Evolutionary conservation across 495 filamentous ascomycete genomes (phyloP), one percentile per base, ranked within the genome.

Genomic region (Penicillium cinerascens): DNA sequence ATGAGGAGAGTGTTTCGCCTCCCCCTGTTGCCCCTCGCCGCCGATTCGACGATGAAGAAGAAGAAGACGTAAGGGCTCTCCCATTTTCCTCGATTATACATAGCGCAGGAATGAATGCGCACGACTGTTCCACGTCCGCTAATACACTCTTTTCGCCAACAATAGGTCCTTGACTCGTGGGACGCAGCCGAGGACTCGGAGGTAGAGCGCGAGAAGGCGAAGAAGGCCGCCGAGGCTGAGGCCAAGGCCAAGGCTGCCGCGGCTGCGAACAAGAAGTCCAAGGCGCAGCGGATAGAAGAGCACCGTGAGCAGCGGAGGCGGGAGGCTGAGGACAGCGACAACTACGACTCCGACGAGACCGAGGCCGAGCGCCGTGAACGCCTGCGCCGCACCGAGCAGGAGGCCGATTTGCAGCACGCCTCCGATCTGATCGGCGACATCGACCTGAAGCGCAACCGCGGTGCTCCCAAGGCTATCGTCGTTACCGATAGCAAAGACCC

Each of bases 101-200:
- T 38, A 16, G 35, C 46, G 47, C 47, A 49, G 15, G 13, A 2
- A 3, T 18, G 4, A 16, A 49, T 23, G 11, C 15, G 25, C 39
- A 25, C 25, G 17, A 2, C 21, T 17, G 11, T 17, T 6, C 6
- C 1, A 39, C 16, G 17, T 20, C 13, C 13, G 42, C 52, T 59
- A 42, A 63, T 20, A 33, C 48, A 53, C 45, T 47, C 52, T 49
- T 18, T 42, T 54, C 53, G 29, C 47, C 25, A 49, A 16, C 7
- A 44, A 20, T 52, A 96, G 88, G 89, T 97, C 50, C 81, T 97
- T 51, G 95, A 99, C 41, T 92, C 90, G 18, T 99, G 95, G 95
- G 91, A 96, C 59, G 92, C 90, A 37, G 93, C 88, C 51, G 93
- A 97, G 63, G 95, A 99, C 75, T 95, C 89, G 44, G 95, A 99